Base-by-base conservation (phyloP, 2,329 filamentous ascomycete species). In the Kalaharituber pfeilii region DNA sequence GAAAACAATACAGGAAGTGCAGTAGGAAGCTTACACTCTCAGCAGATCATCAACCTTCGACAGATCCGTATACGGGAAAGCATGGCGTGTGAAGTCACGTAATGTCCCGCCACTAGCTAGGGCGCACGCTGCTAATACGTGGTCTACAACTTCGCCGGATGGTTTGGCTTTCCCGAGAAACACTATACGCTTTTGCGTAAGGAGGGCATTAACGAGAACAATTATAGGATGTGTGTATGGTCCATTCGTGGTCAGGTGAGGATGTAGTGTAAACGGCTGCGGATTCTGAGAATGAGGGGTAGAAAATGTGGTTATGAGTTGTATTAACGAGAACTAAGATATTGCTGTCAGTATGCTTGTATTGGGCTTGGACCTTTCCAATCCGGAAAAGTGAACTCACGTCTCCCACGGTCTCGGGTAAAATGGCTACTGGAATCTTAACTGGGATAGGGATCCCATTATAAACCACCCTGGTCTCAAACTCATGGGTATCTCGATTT, bases 21-120 rank as follows among this genome's bases (percentile, higher is more conserved):
- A 15, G 20, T n/a, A 15, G n/a, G n/a, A n/a, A n/a, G n/a, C 57
- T 51, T 52, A 59, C 0, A 98, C 91, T 64, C 93, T 89, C 49
- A 98, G 75, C 9, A 98, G 76, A 66, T 96, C 91, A 62, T 98
- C 91, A 56, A 98, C 88, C 70, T 98, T 98, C 60, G 87, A 95
- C 44, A 98, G 75, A 70, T 98, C 91, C 1, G 91, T 98, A 66
- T 98, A 98, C 1, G 91, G 91, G 66, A 98, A 98, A 0, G 91
- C 91, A 69, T 96, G 86, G 18, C 91, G 79, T 7, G 89, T 94
- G 69, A 98, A 98, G 26, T 91, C 91, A 55, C 88, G 78, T 30
- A 98, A 72, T n/a, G 94, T 73, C 5, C 91, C 89, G 20, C 91
- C 91, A 11, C 88, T 95, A 13, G 84, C 89, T 49, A 98, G 75